These are phyloP conservation scores for Penicillium salamii DNA, from an alignment of 495 filamentous ascomycete species.

Conservation along the genomic window DNA sequence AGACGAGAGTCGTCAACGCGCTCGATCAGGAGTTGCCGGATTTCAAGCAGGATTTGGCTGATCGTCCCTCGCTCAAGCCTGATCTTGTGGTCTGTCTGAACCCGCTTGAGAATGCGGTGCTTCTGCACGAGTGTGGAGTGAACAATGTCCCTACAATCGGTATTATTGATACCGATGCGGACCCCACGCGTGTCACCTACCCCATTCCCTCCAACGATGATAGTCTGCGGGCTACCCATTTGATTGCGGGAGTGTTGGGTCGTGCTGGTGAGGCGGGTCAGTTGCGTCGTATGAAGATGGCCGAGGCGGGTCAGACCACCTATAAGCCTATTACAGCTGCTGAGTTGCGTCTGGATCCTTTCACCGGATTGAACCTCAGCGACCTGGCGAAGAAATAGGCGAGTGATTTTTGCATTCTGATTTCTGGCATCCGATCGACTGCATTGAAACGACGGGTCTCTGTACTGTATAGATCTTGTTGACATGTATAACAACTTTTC, in stretches of 20 bases:
- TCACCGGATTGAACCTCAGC: slow-evolving; percentile 20
- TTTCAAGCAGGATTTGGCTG: slow-evolving; percentile 60
- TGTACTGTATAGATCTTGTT: slow-evolving; percentile 38
- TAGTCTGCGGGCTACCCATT: slow-evolving; percentile 73
- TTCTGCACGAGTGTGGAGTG: slow-evolving; percentile 86
- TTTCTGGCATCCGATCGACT: slow-evolving; percentile 18
- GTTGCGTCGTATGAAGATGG: slow-evolving; percentile 56
- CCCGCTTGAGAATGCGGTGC: slow-evolving; percentile 82
- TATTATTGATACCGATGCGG: slow-evolving; percentile 87
- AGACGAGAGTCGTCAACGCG: slow-evolving; percentile 67
- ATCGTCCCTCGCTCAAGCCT: slow-evolving; percentile 66
- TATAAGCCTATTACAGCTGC: slow-evolving; percentile 48
- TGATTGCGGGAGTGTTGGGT: slow-evolving; percentile 84
- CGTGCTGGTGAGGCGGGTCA: slow-evolving; percentile 80
- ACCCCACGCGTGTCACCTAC: slow-evolving; percentile 94
- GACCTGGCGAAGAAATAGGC: slow-evolving; percentile 18
- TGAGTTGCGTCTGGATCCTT: slow-evolving; percentile 28
- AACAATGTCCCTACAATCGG: slow-evolving; percentile 92
- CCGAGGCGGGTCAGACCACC: slow-evolving; percentile 54
- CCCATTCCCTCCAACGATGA: slow-evolving; percentile 97
- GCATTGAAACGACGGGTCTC: slow-evolving; percentile 21
- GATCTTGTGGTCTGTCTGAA: slow-evolving; percentile 93
- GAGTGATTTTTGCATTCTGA: slow-evolving; percentile 9
- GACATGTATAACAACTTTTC: slow-evolving; percentile 33
- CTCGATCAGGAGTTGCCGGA: slow-evolving; percentile 62